Evolutionary conservation across 2,329 filamentous ascomycete genomes (phyloP), one percentile per base, ranked within the genome.

Genomic region (Nannizziopsis barbatae): DNA sequence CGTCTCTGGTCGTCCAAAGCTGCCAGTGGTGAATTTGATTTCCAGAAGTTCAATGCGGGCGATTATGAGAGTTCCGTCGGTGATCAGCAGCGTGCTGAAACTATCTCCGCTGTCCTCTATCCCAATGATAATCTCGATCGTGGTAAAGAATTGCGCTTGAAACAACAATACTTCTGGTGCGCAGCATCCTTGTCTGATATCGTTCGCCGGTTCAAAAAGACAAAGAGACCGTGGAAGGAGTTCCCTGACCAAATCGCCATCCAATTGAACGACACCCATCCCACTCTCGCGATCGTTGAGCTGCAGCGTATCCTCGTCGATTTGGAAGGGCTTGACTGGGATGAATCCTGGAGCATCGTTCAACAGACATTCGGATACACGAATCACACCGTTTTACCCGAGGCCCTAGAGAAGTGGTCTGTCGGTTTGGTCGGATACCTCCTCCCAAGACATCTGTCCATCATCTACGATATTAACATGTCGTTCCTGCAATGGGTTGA

Each of bases 81-180:
- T n/a, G 92, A 98, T 58, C 88, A 96, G 69, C 92, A 98, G 73
- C 84, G 86, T 50, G 92, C 92, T n/a, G 92, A 98, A 73, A 96
- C 90, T 48, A 98, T 98, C 71, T 95, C 89, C 45, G 90, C 90
- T 30, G 92, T 98, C 11, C 71, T 98, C 39, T 98, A 98, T 63
- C 92, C 92, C 52, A 98, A 98, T 62, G 90, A 96, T 69, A 96
- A 95, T 68, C 78, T 98, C 39, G 90, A 96, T 56, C 80, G 88
- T 56, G 92, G 92, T 54, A 98, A 98, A 69, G 92, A 98, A 73
- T 80, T 98, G 54, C 86, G 92, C 47, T 71, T 98, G 67, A 98
- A 98, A 77, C 92, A 98, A 68, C 92, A 98, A 67, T 98, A 98
- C 75, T 98, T 98, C 72, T 98, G 92, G 92, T 94, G 95, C 62